A percentile compares a stretch with the other conserved stretches of the same genome.
Evolutionary conservation across 108 stramenopile species (phyloP).

Genomic region (Hondaea fermentalgiana): DNA sequence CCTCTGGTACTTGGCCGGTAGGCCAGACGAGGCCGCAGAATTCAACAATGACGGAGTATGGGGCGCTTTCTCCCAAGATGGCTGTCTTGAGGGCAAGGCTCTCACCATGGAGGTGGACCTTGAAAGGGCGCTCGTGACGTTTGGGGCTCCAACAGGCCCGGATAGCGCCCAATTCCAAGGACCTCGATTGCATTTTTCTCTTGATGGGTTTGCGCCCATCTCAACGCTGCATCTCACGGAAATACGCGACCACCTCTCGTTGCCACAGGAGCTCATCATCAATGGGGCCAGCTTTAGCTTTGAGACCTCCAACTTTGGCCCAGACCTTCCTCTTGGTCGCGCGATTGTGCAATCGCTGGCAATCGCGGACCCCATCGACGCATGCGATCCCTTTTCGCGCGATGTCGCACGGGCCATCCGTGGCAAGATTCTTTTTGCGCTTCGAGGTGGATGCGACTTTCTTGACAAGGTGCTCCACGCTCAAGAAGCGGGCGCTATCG

Average conservation of each 20-base stretch:
- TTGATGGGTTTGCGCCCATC: conserved; percentile 4
- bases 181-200: not conserved
- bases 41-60: not conserved
- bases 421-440: not conserved
- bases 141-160: not conserved
- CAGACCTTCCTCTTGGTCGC: not conserved
- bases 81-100: not conserved
- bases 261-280: not conserved
- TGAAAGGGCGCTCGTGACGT: not conserved
- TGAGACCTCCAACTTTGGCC: not conserved
- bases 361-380: not conserved
- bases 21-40: not conserved
- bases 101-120: conserved; percentile 10
- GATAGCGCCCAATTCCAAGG: not conserved
- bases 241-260: not conserved
- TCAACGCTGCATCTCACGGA: not conserved
- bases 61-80: not conserved
- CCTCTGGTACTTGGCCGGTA: not conserved
- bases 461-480: conserved; percentile 4
- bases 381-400: not conserved
- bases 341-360: not conserved
- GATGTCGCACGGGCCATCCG: not conserved
- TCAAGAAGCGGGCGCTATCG: not conserved
- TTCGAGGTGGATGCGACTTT: conserved; percentile 11
- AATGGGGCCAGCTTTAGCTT: not conserved